phyloP scores from a whole-genome alignment of 106 monocot species.

The Ottelia alismoides region DNA sequence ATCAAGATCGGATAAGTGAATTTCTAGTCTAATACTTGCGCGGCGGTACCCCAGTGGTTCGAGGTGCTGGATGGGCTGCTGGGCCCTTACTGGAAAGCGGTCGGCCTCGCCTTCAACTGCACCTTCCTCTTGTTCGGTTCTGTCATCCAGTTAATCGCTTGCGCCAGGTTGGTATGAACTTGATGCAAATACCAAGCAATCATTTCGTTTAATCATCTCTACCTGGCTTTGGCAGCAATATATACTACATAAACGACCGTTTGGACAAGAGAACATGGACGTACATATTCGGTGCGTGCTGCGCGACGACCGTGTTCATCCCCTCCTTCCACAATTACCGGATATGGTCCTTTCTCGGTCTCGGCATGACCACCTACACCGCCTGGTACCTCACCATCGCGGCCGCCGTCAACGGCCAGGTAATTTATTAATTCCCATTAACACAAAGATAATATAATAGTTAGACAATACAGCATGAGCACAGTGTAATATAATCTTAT shows the following conservation, averaged over 20 bases:
- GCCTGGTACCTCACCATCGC: slow-evolving; percentile 86
- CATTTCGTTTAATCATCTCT: neutral
- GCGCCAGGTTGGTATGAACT: no score
- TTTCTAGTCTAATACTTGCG: no score
- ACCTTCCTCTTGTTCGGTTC: slow-evolving; percentile 25
- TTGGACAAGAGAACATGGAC: slow-evolving; percentile 90
- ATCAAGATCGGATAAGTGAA: neutral
- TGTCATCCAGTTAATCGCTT: slow-evolving; percentile 21
- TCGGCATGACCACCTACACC: slow-evolving; percentile 86
- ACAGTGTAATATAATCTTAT: no score
- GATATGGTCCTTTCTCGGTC: slow-evolving; percentile 82
- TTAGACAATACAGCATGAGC: no score
- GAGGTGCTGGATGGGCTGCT: slow-evolving; percentile 22
- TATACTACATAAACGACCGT: slow-evolving; percentile 80
- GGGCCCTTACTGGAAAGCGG: slow-evolving; percentile 23
- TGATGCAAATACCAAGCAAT: neutral
- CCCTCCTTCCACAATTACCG: slow-evolving; percentile 90
- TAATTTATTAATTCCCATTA: slow-evolving; percentile 1
- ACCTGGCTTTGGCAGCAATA: slow-evolving; percentile 34
- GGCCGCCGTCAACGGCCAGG: slow-evolving; percentile 69
- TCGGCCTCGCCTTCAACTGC: slow-evolving; percentile 22
- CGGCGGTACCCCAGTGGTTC: no score
- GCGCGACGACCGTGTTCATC: slow-evolving; percentile 81
- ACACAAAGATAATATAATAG: no score
- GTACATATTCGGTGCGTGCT: slow-evolving; percentile 87